phyloP scores from a whole-genome alignment of 192 early-diverging fungal species.

The Backusella parvicylindrica region DNA sequence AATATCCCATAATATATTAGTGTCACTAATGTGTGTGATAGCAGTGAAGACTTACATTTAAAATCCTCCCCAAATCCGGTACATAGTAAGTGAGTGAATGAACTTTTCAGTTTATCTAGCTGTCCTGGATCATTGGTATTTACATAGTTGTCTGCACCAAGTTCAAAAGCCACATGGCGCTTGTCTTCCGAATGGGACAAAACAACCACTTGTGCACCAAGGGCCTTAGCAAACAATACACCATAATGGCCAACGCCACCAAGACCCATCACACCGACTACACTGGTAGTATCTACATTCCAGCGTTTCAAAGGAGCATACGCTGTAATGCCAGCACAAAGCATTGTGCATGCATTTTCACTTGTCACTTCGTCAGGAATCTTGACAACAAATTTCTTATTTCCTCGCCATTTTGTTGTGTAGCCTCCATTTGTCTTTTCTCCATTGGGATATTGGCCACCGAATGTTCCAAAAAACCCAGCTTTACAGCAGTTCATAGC shows the following conservation, averaged over 20 bases:
- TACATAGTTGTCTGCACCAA: slow-evolving; percentile 47
- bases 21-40: too few relatives aligned
- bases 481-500: too few relatives aligned
- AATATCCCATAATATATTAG: too few relatives aligned
- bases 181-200: slow-evolving; percentile 56
- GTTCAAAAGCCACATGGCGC: slow-evolving; percentile 48
- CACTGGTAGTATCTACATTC: slow-evolving; percentile 31
- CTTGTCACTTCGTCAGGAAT: slow-evolving; percentile 44
- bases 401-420: slow-evolving; percentile 38
- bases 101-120: background rate
- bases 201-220: slow-evolving; percentile 47
- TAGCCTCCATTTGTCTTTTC: slow-evolving; percentile 37
- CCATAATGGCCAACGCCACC: slow-evolving; percentile 55
- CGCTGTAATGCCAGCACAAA: slow-evolving; percentile 74
- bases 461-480: background rate
- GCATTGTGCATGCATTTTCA: slow-evolving; percentile 57
- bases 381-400: slow-evolving; percentile 56
- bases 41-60: background rate
- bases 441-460: slow-evolving; percentile 6
- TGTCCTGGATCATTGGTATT: slow-evolving; percentile 5
- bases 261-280: background rate
- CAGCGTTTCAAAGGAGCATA: slow-evolving; percentile 41
- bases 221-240: slow-evolving; percentile 45
- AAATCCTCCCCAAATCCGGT: background rate
- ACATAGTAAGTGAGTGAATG: slow-evolving; percentile 26